These are phyloP conservation scores for Penicillium malachiteum DNA, from an alignment of 495 filamentous ascomycete species.

Conservation along the genomic window DNA sequence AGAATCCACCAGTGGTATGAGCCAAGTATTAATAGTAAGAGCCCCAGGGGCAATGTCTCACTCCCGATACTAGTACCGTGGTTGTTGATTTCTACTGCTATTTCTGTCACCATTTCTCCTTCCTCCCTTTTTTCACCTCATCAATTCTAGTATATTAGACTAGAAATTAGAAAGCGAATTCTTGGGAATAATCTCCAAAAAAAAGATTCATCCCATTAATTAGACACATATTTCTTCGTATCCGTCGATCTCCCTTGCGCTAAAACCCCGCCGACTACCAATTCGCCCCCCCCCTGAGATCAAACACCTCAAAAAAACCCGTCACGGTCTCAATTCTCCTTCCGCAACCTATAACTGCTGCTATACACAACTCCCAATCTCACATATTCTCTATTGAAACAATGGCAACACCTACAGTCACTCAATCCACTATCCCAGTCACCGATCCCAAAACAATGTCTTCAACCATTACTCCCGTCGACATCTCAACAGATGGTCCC, in stretches of 20 bases:
- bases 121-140: not conserved
- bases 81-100: constrained; percentile 5
- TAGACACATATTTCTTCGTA: not conserved
- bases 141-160: not conserved
- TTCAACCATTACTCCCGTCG: constrained; percentile 49
- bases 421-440: constrained; percentile 19
- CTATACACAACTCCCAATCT: not conserved
- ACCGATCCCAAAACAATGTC: constrained; percentile 9
- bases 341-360: not conserved
- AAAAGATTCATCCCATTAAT: too few relatives aligned
- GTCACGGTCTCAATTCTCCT: constrained; percentile 1
- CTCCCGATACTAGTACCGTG: constrained; percentile 8
- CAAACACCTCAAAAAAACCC: constrained; percentile 2
- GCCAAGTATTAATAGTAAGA: constrained; percentile 14
- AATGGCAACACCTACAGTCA: constrained; percentile 17
- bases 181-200: not conserved
- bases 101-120: not conserved
- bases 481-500: constrained; percentile 47
- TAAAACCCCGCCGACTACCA: constrained; percentile 17
- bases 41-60: constrained; percentile 13
- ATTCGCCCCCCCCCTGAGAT: constrained; percentile 18
- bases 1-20: not conserved
- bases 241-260: constrained; percentile 22
- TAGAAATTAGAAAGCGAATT: too few relatives aligned
- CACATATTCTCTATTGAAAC: not conserved